Conservation (phyloP, 257 asterid species). For the Solanum appendiculatum region DNA sequence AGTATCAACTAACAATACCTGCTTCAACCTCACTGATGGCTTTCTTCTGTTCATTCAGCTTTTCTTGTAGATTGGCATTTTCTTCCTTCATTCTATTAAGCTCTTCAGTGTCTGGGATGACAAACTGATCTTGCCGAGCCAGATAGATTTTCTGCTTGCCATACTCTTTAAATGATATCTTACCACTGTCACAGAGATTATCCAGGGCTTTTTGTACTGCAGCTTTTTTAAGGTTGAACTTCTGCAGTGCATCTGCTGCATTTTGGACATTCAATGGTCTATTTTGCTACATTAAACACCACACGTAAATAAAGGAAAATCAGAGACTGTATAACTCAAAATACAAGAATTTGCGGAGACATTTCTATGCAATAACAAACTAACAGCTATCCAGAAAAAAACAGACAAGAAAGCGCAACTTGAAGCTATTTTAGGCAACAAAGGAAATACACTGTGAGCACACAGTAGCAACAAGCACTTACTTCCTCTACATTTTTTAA, state of each 20-base stretch:
- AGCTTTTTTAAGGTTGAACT: conserved; percentile 49
- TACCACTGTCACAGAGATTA: conserved; percentile 39
- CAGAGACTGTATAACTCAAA: not conserved
- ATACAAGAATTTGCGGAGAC: not conserved
- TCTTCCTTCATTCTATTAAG: conserved; percentile 77
- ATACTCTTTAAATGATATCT: conserved; percentile 66
- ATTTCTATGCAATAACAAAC: not conserved
- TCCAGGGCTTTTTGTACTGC: conserved; percentile 49
- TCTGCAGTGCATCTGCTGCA: conserved; percentile 46
- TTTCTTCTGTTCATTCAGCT: conserved; percentile 44
- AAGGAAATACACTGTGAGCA: not conserved
- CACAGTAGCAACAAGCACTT: not conserved
- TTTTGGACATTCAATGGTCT: conserved; percentile 47
- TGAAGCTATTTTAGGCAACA: not conserved
- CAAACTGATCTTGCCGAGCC: conserved; percentile 93
- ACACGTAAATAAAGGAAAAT: not conserved
- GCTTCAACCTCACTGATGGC: conserved; percentile 57
- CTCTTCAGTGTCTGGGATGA: conserved; percentile 79
- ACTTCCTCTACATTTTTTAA: not conserved
- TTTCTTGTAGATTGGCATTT: conserved; percentile 61
- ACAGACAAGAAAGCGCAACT: not conserved
- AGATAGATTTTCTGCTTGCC: conserved; percentile 94
- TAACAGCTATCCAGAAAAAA: not conserved
- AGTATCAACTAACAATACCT: conserved; percentile 31
- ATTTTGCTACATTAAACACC: conserved; percentile 32